phyloP scores from a whole-genome alignment of 306 rosid genomes.

The Parietaria judaica region DNA sequence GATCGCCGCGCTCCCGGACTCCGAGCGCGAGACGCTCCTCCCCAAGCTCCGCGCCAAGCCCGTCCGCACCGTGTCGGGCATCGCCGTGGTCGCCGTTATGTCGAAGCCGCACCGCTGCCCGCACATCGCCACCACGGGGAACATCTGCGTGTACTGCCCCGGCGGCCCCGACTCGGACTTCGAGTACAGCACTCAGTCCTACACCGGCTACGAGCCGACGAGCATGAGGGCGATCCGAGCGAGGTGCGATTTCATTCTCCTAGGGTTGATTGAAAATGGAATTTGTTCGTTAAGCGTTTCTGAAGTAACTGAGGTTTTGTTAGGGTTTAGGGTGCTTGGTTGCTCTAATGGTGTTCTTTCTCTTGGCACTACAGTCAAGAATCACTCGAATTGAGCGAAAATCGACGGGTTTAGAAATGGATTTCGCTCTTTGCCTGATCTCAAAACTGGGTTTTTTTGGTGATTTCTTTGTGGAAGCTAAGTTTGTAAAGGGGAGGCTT shows the following conservation, averaged over 20 bases:
- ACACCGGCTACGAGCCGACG: slow-evolving; percentile 96
- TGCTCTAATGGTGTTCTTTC: too few species aligned
- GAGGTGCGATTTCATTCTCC: slow-evolving; percentile 34
- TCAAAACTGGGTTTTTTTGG: too few species aligned
- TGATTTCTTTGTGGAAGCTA: too few species aligned
- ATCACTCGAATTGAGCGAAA: too few species aligned
- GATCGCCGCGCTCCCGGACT: slow-evolving; percentile 87
- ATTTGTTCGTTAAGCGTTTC: too few species aligned
- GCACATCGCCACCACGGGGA: slow-evolving; percentile 92
- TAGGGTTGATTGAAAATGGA: too few species aligned
- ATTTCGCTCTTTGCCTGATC: too few species aligned
- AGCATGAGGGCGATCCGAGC: slow-evolving; percentile 99
- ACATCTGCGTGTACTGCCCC: slow-evolving; percentile 94
- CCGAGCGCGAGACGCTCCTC: slow-evolving; percentile 72
- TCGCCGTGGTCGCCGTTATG: slow-evolving; percentile 96
- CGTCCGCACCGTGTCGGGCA: slow-evolving; percentile 90
- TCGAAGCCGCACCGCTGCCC: slow-evolving; percentile 97
- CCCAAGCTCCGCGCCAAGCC: slow-evolving; percentile 97
- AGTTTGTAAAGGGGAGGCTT: too few species aligned
- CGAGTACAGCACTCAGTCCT: slow-evolving; percentile 94
- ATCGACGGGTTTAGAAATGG: too few species aligned
- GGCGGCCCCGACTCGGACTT: slow-evolving; percentile 97
- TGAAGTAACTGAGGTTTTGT: too few species aligned
- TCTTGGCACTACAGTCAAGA: too few species aligned
- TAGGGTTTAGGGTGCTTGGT: too few species aligned